Conservation (phyloP, 176 grass and related monocot genomes). For the Triticum timopheevii region DNA sequence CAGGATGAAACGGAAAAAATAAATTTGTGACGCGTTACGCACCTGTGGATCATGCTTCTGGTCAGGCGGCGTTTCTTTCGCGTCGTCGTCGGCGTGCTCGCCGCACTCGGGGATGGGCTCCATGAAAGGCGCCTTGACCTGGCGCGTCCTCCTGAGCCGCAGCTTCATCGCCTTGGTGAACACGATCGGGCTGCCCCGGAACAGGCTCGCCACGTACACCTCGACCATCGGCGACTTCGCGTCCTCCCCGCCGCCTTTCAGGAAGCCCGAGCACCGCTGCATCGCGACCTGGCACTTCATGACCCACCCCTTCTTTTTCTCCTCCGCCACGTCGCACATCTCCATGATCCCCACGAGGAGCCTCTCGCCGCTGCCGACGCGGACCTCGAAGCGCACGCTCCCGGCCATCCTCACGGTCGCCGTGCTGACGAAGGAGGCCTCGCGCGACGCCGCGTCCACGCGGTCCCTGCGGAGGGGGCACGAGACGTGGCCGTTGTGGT, state of each 20-base stretch:
- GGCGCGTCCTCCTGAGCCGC: slow-evolving; percentile 29
- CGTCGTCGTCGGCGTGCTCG: slow-evolving; percentile 34
- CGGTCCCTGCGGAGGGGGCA: slow-evolving; percentile 54
- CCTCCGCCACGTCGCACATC: slow-evolving; percentile 27
- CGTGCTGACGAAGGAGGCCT: slow-evolving; percentile 64
- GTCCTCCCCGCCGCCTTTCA: slow-evolving; percentile 18
- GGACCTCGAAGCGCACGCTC: slow-evolving; percentile 74
- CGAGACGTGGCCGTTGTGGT: slow-evolving; percentile 24
- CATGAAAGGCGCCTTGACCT: slow-evolving; percentile 33
- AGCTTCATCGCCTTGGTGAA: slow-evolving; percentile 66
- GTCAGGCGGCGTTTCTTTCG: neutral
- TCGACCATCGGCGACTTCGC: slow-evolving; percentile 36
- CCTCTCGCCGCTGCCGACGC: slow-evolving; percentile 35
- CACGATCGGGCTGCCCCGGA: slow-evolving; percentile 55
- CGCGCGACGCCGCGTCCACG: slow-evolving; percentile 29
- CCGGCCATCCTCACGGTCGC: slow-evolving; percentile 55
- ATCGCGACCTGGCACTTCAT: slow-evolving; percentile 52
- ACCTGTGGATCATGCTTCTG: slow-evolving; percentile 19
- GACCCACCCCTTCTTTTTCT: slow-evolving; percentile 36
- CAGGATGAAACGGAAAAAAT: neutral
- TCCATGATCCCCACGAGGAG: slow-evolving; percentile 65
- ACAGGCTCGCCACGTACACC: slow-evolving; percentile 77
- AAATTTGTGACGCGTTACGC: neutral
- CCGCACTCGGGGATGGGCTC: slow-evolving; percentile 61
- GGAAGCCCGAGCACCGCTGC: slow-evolving; percentile 35